A percentile compares a stretch with the other conserved stretches of the same genome.
phyloP scores from a whole-genome alignment of 768 basidiomycete species.

The Suillus clintonianus region DNA sequence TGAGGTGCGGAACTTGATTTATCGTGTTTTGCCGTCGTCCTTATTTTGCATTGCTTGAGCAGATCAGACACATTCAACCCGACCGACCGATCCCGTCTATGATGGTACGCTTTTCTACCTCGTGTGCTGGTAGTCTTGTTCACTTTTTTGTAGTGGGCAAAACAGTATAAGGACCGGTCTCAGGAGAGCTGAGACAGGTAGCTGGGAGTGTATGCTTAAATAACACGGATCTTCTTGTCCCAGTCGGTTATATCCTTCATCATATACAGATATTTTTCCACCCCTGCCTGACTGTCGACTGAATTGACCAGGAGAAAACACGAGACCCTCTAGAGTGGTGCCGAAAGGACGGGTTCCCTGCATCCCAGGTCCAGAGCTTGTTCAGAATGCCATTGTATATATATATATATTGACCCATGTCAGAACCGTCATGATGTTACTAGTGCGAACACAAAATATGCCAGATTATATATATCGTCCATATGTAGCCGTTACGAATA shows the following conservation, averaged over 20 bases:
- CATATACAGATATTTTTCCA: not conserved
- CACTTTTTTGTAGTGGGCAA: constrained; percentile 45
- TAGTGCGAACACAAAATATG: not conserved
- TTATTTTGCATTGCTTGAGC: constrained; percentile 3
- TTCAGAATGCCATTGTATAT: not conserved
- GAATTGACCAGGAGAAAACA: not conserved
- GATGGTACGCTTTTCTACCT: constrained; percentile 49
- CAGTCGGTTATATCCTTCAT: not conserved
- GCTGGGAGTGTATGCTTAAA: not conserved
- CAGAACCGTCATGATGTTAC: not conserved
- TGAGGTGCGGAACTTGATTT: constrained; percentile 58
- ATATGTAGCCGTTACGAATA: not conserved
- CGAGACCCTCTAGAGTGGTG: not conserved
- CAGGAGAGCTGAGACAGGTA: not conserved
- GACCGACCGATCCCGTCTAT: constrained; percentile 77
- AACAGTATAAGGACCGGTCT: constrained; percentile 42
- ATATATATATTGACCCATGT: not conserved
- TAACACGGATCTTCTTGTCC: not conserved
- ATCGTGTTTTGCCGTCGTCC: not conserved
- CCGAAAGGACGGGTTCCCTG: not conserved
- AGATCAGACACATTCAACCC: constrained; percentile 65
- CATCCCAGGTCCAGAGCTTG: not conserved
- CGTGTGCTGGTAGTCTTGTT: constrained; percentile 6
- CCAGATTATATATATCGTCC: not conserved
- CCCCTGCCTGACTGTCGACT: not conserved